Conservation (phyloP, 139 green algal genomes). For the Tetraselmis striata region DNA sequence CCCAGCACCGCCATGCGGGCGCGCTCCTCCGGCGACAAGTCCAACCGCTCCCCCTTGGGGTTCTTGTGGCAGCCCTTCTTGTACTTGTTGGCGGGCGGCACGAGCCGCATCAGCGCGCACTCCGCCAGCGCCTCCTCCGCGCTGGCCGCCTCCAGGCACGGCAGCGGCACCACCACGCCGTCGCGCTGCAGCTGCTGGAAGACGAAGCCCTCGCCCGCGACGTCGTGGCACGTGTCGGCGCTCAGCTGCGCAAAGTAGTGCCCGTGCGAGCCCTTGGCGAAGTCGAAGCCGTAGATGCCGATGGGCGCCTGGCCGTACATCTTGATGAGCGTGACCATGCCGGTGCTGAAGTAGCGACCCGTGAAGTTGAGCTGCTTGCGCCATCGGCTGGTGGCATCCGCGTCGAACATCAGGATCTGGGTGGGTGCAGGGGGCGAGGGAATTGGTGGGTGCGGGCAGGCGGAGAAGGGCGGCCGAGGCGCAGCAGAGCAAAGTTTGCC, state of each 20-base stretch:
- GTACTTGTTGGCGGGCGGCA: not conserved
- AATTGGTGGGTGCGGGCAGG: too few relatives aligned
- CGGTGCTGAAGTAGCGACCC: not conserved
- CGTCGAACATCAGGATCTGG: too few relatives aligned
- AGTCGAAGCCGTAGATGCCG: not conserved
- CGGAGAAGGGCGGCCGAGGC: too few relatives aligned
- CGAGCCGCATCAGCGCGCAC: not conserved
- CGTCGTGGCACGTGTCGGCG: not conserved
- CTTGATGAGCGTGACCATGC: not conserved
- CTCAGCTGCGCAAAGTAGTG: not conserved
- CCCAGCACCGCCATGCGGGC: not conserved
- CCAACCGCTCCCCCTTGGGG: not conserved
- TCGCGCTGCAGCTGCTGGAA: not conserved
- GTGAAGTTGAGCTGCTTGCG: not conserved
- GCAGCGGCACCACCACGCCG: not conserved
- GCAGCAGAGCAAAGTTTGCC: too few relatives aligned
- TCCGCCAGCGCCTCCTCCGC: not conserved
- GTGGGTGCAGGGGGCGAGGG: too few relatives aligned
- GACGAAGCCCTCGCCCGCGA: not conserved
- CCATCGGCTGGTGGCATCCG: too few relatives aligned
- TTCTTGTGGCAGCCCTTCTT: not conserved
- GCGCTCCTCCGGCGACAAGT: not conserved
- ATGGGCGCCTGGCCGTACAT: too few relatives aligned
- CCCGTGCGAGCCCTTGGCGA: not conserved
- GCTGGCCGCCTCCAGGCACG: not conserved